These are phyloP conservation scores for Circinella umbellata DNA, from an alignment of 371 early-diverging fungal genomes.

Conservation along the genomic window DNA sequence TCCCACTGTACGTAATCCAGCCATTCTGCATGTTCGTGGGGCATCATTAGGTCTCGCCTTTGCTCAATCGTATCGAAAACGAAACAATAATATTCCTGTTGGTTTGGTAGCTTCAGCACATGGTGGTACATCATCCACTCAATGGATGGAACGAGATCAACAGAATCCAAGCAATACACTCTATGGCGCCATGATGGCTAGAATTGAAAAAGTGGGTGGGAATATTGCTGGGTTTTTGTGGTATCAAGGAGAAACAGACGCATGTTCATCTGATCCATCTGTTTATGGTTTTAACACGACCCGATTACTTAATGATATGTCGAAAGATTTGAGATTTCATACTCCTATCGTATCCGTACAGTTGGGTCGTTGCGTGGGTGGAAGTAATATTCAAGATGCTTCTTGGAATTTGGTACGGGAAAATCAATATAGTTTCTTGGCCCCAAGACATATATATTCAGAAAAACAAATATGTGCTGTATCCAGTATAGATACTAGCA, in stretches of 20 bases:
- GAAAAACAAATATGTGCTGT: slow-evolving; percentile 14
- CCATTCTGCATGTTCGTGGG: slow-evolving; percentile 27
- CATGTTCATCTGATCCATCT: slow-evolving; percentile 3
- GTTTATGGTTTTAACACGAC: slow-evolving; percentile 22
- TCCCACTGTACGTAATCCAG: slow-evolving; percentile 42
- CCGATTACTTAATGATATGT: slow-evolving; percentile 20
- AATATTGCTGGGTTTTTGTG: slow-evolving; percentile 42
- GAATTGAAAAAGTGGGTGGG: slow-evolving; percentile 23
- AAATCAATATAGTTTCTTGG: slow-evolving; percentile 16
- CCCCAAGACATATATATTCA: neutral
- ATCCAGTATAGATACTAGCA: slow-evolving; percentile 30
- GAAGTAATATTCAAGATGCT: slow-evolving; percentile 6
- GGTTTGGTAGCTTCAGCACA: slow-evolving; percentile 50
- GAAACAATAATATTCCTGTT: slow-evolving; percentile 29
- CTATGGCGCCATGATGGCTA: slow-evolving; percentile 46
- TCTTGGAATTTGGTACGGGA: slow-evolving; percentile 36
- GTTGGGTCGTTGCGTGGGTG: slow-evolving; percentile 28
- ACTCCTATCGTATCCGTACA: slow-evolving; percentile 39
- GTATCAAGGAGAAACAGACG: slow-evolving; percentile 55
- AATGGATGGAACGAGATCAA: slow-evolving; percentile 30
- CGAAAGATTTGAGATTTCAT: slow-evolving; percentile 13
- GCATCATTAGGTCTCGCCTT: slow-evolving; percentile 38
- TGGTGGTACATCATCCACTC: slow-evolving; percentile 35
- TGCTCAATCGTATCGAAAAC: slow-evolving; percentile 27
- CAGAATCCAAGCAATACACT: slow-evolving; percentile 25